Evolutionary conservation across 768 basidiomycete species (phyloP), one percentile per base, ranked within the genome.

Genomic region (Tubosaeta brunneosetosa): DNA sequence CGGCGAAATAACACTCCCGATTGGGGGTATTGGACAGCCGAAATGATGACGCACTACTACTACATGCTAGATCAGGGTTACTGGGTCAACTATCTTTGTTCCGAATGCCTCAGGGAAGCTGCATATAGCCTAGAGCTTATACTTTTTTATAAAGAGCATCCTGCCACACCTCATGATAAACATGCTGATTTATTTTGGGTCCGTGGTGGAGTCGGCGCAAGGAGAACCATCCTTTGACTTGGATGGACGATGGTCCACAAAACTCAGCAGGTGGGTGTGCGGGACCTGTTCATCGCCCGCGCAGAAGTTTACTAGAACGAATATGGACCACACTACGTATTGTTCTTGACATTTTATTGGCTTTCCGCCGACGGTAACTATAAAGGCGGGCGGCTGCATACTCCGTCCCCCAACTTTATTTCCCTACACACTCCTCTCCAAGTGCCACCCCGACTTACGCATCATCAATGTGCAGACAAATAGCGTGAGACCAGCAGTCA

Each of bases 401-500:
- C 22, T 43, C 49, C 12, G 33, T 38, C 43, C 53, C 62, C 55
- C 54, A 65, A 59, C 50, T 55, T 48, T 52, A 34, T 41, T 4
- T 51, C 56, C 33, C 45, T 45, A 47, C 55, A 43, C 41, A 34
- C n/a, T 14, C 52, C 46, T 49, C 43, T 46, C 27, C 25, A 22
- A 29, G 11, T 29, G 14, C 29, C 22, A 16, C 48, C 49, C 56
- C 26, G 14, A 29, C 47, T 37, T 37, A 37, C 36, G 27, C 36
- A 31, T 25, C 40, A 44, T 64, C 41, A 51, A 90, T 90, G 88
- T 90, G 88, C 67, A 81, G 74, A 74, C 82, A 81, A 69, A 75
- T 88, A 68, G 84, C 88, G 88, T 89, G 72, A 62, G 86, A 79
- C 50, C 22, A 36, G 47, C 29, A 13, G n/a, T 59, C 44, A 11